phyloP scores from a whole-genome alignment of 2,329 filamentous ascomycete species.

The Aspergillus ruber region DNA sequence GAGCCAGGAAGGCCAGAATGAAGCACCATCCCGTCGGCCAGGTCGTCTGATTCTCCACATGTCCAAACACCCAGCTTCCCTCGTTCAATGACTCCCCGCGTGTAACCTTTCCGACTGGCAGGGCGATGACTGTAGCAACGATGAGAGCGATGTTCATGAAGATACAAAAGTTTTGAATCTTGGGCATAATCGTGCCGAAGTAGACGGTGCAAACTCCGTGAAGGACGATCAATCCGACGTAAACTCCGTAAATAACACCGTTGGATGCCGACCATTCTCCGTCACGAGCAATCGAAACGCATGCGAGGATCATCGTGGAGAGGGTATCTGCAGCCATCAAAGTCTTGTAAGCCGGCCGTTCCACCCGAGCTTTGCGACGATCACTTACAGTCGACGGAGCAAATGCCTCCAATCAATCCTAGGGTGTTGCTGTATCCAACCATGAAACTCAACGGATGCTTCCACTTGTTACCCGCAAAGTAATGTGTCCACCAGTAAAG shows the following conservation, averaged over 20 bases:
- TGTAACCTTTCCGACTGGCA: slow-evolving; percentile 45
- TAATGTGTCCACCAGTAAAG: slow-evolving; percentile 57
- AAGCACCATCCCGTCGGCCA: slow-evolving; percentile 56
- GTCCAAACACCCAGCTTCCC: slow-evolving; percentile 48
- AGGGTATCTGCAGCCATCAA: slow-evolving; percentile 18
- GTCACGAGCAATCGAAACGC: slow-evolving; percentile 52
- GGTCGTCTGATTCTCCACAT: slow-evolving; percentile 52
- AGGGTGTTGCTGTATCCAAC: slow-evolving; percentile 58
- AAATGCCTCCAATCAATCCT: slow-evolving; percentile 55
- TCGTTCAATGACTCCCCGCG: slow-evolving; percentile 26
- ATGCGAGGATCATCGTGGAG: slow-evolving; percentile 40
- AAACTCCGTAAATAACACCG: slow-evolving; percentile 53
- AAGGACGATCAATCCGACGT: slow-evolving; percentile 47
- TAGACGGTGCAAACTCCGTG: slow-evolving; percentile 51
- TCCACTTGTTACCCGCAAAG: slow-evolving; percentile 49
- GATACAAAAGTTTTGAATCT: slow-evolving; percentile 52
- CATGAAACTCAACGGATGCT: slow-evolving; percentile 54
- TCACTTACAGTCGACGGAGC: slow-evolving; percentile 52
- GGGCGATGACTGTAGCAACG: slow-evolving; percentile 49
- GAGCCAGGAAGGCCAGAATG: slow-evolving; percentile 55
- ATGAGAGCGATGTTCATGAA: slow-evolving; percentile 53
- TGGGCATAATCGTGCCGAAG: slow-evolving; percentile 52
- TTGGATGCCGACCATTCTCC: slow-evolving; percentile 52
- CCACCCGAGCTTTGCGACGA: too few species aligned
- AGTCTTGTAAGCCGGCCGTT: neutral